Evolutionary conservation across 371 early-diverging fungal genomes (phyloP).

Genomic region (Apophysomyces trapeziformis): DNA sequence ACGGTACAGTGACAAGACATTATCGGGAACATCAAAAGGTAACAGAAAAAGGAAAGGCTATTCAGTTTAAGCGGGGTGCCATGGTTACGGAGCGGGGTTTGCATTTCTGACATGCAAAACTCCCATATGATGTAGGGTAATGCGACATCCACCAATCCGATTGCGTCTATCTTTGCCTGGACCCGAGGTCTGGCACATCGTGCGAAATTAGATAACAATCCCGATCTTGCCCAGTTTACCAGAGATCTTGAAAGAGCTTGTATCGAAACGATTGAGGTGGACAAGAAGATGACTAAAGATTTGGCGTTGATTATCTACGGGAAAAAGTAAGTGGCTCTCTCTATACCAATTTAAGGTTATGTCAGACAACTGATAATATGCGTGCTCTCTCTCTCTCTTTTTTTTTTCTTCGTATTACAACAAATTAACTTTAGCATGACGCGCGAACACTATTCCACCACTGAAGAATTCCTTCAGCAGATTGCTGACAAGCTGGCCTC

Average conservation of each 20-base stretch:
- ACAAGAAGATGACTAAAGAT: slow-evolving; percentile 96
- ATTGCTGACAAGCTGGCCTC: slow-evolving; percentile 71
- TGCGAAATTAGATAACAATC: slow-evolving; percentile 89
- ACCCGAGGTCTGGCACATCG: slow-evolving; percentile 95
- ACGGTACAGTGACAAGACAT: slow-evolving; percentile 97
- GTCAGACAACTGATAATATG: slow-evolving; percentile 2
- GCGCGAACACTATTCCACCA: slow-evolving; percentile 78
- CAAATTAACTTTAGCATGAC: slow-evolving; percentile 46
- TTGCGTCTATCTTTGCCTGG: slow-evolving; percentile 98
- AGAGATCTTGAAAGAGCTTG: slow-evolving; percentile 87
- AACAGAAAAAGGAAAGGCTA: slow-evolving; percentile 6
- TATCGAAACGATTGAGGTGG: slow-evolving; percentile 85
- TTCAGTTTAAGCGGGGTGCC: slow-evolving; percentile 9
- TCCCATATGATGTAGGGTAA: slow-evolving; percentile 52
- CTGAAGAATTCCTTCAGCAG: slow-evolving; percentile 79
- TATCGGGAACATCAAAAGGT: slow-evolving; percentile 95
- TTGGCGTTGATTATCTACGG: slow-evolving; percentile 94
- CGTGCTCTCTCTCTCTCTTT: slow-evolving; percentile 3
- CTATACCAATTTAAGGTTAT: neutral
- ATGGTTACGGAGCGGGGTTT: slow-evolving; percentile 1
- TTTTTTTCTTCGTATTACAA: neutral
- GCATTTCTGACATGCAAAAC: neutral
- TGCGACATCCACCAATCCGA: slow-evolving; percentile 93
- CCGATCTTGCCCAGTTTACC: slow-evolving; percentile 77
- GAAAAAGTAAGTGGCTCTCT: slow-evolving; percentile 57